Evolutionary conservation across 2,329 filamentous ascomycete genomes (phyloP), one percentile per base, ranked within the genome.

Genomic region (Fusarium globosum): DNA sequence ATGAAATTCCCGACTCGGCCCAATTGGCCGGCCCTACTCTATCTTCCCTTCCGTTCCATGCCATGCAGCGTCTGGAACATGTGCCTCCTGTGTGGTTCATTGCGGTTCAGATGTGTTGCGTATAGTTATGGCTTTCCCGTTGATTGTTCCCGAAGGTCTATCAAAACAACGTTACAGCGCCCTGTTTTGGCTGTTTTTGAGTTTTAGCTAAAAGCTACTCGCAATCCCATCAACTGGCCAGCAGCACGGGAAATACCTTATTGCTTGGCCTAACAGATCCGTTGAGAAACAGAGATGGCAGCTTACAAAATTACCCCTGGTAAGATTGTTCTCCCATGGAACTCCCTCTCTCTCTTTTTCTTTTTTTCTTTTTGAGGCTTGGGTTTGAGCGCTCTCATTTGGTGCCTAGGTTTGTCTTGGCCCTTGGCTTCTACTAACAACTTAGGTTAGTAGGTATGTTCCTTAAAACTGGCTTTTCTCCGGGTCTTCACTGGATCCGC

Each of bases 11-110:
- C 65, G 71, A 71, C 62, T 77, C 71, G 76, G 76, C 74, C 73
- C 69, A 78, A 78, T 77, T 77, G 72, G 68, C 73, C 76, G 76
- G 76, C 73, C 66, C 66, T 77, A 78, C 68, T 72, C 58, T 56
- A 53, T 69, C 55, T 65, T 63, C 48, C 68, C 51, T 57, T 68
- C 49, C 64, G 49, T 68, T 68, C 48, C 45, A 56, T 61, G 52
- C 60, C 35, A 62, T 69, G 57, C 70, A 58, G 66, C 59, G 61
- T 63, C 70, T 52, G 64, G 59, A 23, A 58, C 41, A 21, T 49
- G 41, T 36, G 38, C 41, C 26, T 61, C 30, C 33, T 16, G 41
- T 48, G 39, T 64, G 59, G 46, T 49, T 30, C 49, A 41, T 46
- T 36, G 30, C 41, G 30, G 52, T 55, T 41, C 48, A 55, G 52